Base-by-base conservation (phyloP, 108 stramenopile species). In the Cyclotella sp. region DNA sequence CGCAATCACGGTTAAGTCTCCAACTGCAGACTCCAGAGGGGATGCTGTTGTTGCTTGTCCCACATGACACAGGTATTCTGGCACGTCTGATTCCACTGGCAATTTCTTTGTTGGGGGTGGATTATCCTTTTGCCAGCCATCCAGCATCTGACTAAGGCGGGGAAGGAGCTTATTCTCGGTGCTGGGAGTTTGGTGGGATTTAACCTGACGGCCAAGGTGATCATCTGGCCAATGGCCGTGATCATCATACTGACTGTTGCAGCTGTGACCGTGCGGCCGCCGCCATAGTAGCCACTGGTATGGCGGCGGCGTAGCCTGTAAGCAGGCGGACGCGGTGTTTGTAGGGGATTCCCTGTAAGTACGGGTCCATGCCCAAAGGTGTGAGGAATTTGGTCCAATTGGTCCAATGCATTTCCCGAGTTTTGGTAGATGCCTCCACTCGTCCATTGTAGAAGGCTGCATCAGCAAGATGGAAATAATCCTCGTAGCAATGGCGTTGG, bases 341-440 rank as follows among this genome's bases (percentile, higher is more conserved):
- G 55, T 16, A 71, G 12, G 70, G 4, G 7, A 26, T 54, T 0
- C 26, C 27, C 24, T 44, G 22, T 28, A 71, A 21, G 41, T 59
- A 22, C 22, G 55, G 55, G 55, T 60, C 58, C 58, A 71, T 42
- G 42, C 70, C 57, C 55, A 71, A 0, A 60, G 24, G 43, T 58
- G 11, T 0, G 70, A n/a, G 9, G 22, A 41, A 59, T 9, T 19
- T 12, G n/a, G 12, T 26, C 70, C 70, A 71, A 11, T 43, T 11
- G 30, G 12, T 0, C 70, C 70, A 71, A 44, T 59, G 39, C 3
- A 18, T n/a, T 27, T 58, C 57, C 58, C 70, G 19, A 10, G 18
- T 26, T 24, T 26, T 59, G 70, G 70, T 39, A 63, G 30, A 39
- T 15, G 18, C 62, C 13, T 11, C 62, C 62, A 63, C 62, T 63